Evolutionary conservation across 148 eudicot species (phyloP).

Genomic region (Vaccinium macrocarpon): DNA sequence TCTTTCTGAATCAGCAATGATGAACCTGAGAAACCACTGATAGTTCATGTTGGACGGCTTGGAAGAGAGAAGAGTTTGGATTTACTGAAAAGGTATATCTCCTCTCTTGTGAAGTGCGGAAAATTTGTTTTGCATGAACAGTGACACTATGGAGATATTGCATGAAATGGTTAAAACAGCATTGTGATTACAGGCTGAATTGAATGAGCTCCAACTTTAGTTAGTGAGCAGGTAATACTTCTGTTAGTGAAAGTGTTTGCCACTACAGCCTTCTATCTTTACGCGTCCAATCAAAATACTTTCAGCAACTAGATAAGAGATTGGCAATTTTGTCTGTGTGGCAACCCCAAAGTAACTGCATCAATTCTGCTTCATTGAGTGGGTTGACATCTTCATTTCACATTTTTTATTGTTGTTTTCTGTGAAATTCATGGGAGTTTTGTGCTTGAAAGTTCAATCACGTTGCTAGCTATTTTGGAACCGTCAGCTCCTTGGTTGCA

Average conservation of each 20-base stretch:
- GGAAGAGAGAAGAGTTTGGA: slow-evolving; percentile 65
- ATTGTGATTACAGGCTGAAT: not conserved
- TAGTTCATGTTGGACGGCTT: slow-evolving; percentile 58
- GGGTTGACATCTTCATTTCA: not conserved
- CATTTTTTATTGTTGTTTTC: not conserved
- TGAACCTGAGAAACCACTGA: slow-evolving; percentile 51
- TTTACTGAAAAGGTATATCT: slow-evolving; percentile 46
- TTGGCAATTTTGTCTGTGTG: not conserved
- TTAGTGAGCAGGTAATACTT: not conserved
- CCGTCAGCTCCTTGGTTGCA: not conserved
- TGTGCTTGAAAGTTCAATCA: not conserved
- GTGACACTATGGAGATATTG: not conserved
- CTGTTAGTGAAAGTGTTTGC: not conserved
- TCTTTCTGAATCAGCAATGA: slow-evolving; percentile 53
- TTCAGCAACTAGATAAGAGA: not conserved
- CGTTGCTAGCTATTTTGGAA: not conserved
- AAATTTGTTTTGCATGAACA: slow-evolving; percentile 8
- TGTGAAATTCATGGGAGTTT: not conserved
- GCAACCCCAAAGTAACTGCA: not conserved
- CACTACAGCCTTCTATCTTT: not conserved
- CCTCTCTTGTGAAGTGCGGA: not conserved
- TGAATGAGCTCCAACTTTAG: slow-evolving; percentile 10
- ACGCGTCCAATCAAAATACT: not conserved
- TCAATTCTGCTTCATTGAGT: not conserved
- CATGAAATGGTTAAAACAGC: not conserved